Evolutionary conservation across 169 alveolate genomes (phyloP).

Genomic region (Eimeria falciformis): DNA sequence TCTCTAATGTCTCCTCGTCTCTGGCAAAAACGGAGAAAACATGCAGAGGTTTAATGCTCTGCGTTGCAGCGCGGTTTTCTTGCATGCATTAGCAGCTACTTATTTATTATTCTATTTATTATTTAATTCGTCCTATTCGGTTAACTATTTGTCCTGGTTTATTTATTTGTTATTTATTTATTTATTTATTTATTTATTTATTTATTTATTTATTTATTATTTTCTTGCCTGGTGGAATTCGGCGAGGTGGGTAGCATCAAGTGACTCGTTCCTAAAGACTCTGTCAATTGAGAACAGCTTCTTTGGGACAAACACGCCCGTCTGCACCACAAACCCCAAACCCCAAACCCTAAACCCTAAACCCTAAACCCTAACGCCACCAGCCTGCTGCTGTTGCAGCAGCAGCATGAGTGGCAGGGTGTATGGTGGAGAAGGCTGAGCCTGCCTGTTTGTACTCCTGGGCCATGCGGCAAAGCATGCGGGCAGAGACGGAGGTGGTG

Average conservation of each 20-base stretch:
- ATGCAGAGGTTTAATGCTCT: no score
- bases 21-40: no score
- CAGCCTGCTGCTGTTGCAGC: background rate
- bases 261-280: constrained; percentile 99
- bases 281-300: constrained; percentile 99
- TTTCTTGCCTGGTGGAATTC: constrained; percentile 97
- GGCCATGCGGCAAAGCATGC: constrained; percentile 95
- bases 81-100: background rate
- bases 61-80: no score
- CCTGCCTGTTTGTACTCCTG: constrained; percentile 90
- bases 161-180: no score
- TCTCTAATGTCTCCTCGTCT: background rate
- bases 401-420: background rate
- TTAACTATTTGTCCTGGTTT: no score
- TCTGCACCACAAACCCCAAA: constrained; percentile 48
- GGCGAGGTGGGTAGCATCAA: constrained; percentile 99
- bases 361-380: constrained; percentile 39
- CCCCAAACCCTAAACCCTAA: constrained; percentile 24
- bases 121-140: background rate
- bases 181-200: background rate
- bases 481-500: constrained; percentile 99
- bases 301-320: constrained; percentile 87
- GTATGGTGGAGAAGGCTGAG: background rate
- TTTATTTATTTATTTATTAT: background rate
- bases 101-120: background rate